A percentile compares a stretch with the other conserved stretches of the same genome.
These are phyloP conservation scores for Arachis stenosperma DNA, from an alignment of 306 rosid species.

Conservation along the genomic window DNA sequence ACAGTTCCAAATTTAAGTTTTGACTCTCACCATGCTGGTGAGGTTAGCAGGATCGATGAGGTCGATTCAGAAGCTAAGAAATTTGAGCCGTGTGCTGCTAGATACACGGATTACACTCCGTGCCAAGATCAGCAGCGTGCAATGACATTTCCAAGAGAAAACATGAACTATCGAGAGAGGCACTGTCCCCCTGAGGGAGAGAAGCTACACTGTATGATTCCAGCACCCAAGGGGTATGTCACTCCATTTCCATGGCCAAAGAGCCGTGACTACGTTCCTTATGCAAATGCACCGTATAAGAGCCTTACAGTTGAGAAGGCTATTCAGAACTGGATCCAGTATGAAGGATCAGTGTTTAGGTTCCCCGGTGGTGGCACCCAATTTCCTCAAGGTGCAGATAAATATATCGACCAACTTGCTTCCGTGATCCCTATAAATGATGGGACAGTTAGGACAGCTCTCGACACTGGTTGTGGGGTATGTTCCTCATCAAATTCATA, in stretches of 20 bases:
- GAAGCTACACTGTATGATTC: constrained; percentile 89
- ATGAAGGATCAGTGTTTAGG: constrained; percentile 89
- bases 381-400: constrained; percentile 96
- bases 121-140: constrained; percentile 96
- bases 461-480: constrained; percentile 99
- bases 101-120: constrained; percentile 81
- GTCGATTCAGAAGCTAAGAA: constrained; percentile 54
- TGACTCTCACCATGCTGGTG: constrained; percentile 89
- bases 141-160: constrained; percentile 83
- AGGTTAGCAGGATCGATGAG: constrained; percentile 57
- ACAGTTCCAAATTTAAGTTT: constrained; percentile 65
- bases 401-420: constrained; percentile 87
- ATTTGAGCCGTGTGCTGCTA: constrained; percentile 60
- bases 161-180: constrained; percentile 89
- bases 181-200: constrained; percentile 85
- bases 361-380: constrained; percentile 98
- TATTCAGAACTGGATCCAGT: constrained; percentile 96
- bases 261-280: constrained; percentile 98
- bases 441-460: constrained; percentile 91
- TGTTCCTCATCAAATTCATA: constrained; percentile 34
- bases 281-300: constrained; percentile 95
- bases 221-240: constrained; percentile 94
- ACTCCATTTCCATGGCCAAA: constrained; percentile 98
- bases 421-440: constrained; percentile 91
- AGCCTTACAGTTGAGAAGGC: constrained; percentile 99